Evolutionary conservation across 805 yeast genomes (phyloP), one percentile per base, ranked within the genome.

Genomic region (Candida silvatica): DNA sequence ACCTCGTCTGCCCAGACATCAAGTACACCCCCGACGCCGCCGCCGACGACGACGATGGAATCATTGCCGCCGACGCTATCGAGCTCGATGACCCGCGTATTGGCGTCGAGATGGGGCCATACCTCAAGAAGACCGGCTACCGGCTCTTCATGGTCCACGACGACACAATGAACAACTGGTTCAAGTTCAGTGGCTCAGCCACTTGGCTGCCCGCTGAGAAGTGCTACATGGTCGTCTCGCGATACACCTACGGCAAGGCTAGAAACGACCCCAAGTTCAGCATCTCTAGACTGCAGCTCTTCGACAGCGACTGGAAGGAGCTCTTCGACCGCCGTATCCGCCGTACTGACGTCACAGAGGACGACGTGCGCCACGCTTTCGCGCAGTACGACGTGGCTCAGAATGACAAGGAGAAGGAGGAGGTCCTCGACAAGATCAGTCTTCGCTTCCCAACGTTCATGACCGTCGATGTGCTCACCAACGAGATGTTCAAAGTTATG

Each of bases 121-220:
- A 18, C 19, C 20, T 33, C 26, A n/a, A 27, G 19, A 8, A 19
- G 12, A 23, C 36, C 7, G 36, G 36, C 4, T 27, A 18, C 12
- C 9, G 8, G n/a, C 11, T 11, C 20, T 27, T 27, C 14, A 20
- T 17, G 5, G n/a, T 11, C 6, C 9, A 16, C 6, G 14, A 26
- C 20, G 36, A 27, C 7, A n/a, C n/a, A n/a, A n/a, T 20, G 7
- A 15, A 17, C 2, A 41, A 46, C 31, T 73, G 77, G 76, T 66
- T 47, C 40, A 56, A 64, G 33, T 62, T 68, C 34, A 67, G 74
- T 6, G 74, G 74, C 1, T 62, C 74, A 2, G 61, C 72, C 1
- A 69, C 70, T 12, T 72, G 75, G 75, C 47, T 73, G 20, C 66
- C 64, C 28, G 63, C 64, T 25, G 69, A 69, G 41, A 68, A 71